These are phyloP conservation scores for Anastatica hierochuntica DNA, from an alignment of 345 rosid species.

Conservation along the genomic window DNA sequence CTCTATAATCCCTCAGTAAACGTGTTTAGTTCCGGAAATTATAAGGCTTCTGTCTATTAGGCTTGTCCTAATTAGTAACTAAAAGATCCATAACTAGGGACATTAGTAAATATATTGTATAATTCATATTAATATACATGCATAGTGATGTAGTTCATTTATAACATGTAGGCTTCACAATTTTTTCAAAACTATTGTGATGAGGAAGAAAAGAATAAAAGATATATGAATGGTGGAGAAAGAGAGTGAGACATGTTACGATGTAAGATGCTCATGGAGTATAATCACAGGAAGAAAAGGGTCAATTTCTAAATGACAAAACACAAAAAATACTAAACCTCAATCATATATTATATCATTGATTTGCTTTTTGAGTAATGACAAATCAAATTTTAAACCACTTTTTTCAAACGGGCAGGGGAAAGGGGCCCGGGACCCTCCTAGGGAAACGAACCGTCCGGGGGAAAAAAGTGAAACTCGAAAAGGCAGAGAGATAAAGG, in stretches of 20 bases:
- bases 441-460: conserved; percentile 22
- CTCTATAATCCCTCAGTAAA: conserved; percentile 10
- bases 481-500: conserved; percentile 1
- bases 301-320: conserved; percentile 21
- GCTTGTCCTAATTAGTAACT: conserved; percentile 1
- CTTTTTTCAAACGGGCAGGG: conserved; percentile 20
- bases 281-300: conserved; percentile 21
- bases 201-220: neutral
- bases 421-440: too few relatives aligned
- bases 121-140: too few relatives aligned
- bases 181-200: neutral
- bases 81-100: conserved; percentile 3
- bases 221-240: conserved; percentile 16
- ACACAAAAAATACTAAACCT: neutral
- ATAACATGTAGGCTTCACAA: neutral
- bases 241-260: neutral
- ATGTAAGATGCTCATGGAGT: conserved; percentile 14
- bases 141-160: too few relatives aligned
- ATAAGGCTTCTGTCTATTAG: conserved; percentile 6
- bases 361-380: conserved; percentile 12
- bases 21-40: conserved; percentile 13
- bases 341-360: conserved; percentile 24
- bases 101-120: too few relatives aligned
- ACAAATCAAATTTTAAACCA: neutral
- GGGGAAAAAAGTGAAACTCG: conserved; percentile 11